Evolutionary conservation across 164 flowering plant species (phyloP), one percentile per base, ranked within the genome.

Genomic region (Vitis vinifera): DNA sequence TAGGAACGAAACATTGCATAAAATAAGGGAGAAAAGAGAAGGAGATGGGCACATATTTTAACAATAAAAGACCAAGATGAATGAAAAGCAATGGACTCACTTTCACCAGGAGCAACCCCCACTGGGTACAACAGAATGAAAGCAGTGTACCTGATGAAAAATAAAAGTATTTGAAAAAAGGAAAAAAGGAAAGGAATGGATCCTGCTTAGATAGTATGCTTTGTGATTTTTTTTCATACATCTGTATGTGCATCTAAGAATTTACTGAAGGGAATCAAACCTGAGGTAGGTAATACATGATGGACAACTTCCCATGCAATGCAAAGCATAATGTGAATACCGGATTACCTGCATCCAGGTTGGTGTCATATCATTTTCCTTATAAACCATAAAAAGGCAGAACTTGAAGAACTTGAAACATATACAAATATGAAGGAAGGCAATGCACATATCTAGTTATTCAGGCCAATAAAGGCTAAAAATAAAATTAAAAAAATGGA

Each of bases 81-180:
- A 13, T 57, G 59, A 68, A 44, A 51, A 14, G 9, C 10, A 0
- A 11, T 27, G 67, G 14, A 78, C 97, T 91, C 74, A 92, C 99
- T 89, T 84, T 95, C 99, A 76, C 98, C 97, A 58, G 76, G 64
- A 69, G 76, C 75, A 64, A 88, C 71, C 56, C 99, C 99, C 15
- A 86, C 37, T 6, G 98, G 98, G 77, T 90, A 91, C 78, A 92
- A 66, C 29, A 82, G 71, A 68, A 93, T 93, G 74, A 93, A 95
- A 66, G 90, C 90, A 59, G 97, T 90, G 79, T 93, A 91, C 90
- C 97, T 95, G 74, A 63, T 37, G 19, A 37, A 69, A 70, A 55
- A 37, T 16, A 50, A 62, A 47, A 52, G 9, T n/a, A 62, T 69
- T 47, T 30, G 50, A 49, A 52, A 37, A 51, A 14, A 13, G 1